Percentiles rank a stretch among this genome's conserved stretches.
phyloP scores from a whole-genome alignment of 495 filamentous ascomycete species.

The Platismatia glauca region DNA sequence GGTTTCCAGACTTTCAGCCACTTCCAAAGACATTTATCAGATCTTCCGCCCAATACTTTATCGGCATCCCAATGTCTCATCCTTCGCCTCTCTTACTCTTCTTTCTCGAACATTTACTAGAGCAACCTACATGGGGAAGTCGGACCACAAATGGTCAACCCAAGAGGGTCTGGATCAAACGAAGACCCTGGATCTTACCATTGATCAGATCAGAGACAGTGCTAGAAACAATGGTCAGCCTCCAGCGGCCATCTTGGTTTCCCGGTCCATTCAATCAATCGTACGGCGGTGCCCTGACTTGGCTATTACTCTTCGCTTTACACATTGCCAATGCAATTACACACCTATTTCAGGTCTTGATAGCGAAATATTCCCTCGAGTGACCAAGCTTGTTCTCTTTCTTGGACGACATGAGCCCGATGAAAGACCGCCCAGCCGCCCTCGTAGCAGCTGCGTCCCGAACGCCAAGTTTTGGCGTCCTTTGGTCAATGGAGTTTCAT shows the following conservation, averaged over 20 bases:
- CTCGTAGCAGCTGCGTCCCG: constrained; percentile 20
- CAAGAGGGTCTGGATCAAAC: constrained; percentile 26
- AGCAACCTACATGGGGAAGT: constrained; percentile 27
- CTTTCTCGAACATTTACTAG: constrained; percentile 28
- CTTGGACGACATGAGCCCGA: constrained; percentile 23
- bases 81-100: constrained; percentile 26
- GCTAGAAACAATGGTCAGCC: constrained; percentile 22
- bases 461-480: constrained; percentile 29
- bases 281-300: constrained; percentile 31
- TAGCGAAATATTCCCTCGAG: constrained; percentile 26
- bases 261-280: constrained; percentile 24
- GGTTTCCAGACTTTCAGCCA: constrained; percentile 26
- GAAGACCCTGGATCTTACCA: constrained; percentile 22
- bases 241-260: constrained; percentile 28
- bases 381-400: constrained; percentile 28
- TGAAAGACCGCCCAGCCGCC: constrained; percentile 10
- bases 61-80: constrained; percentile 25
- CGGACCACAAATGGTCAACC: constrained; percentile 28
- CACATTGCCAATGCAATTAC: constrained; percentile 27
- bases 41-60: constrained; percentile 32
- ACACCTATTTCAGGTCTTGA: constrained; percentile 29
- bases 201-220: constrained; percentile 29
- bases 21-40: constrained; percentile 28
- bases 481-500: constrained; percentile 26
- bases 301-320: constrained; percentile 28